phyloP scores from a whole-genome alignment of 495 filamentous ascomycete genomes.

The Copromyces sp. region DNA sequence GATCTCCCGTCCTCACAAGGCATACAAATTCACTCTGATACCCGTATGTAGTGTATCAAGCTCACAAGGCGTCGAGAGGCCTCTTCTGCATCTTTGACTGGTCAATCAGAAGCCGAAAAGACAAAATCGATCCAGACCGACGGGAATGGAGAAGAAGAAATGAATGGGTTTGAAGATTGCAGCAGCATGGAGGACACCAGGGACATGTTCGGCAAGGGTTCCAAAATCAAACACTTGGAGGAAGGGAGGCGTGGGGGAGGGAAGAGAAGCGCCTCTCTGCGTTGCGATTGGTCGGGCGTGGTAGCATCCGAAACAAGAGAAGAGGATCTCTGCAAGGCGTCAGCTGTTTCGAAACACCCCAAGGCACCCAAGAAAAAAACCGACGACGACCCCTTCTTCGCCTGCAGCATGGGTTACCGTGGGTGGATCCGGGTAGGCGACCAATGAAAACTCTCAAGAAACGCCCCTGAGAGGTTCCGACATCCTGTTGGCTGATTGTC shows the following conservation, averaged over 20 bases:
- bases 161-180: background rate
- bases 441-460: conserved; percentile 14
- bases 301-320: background rate
- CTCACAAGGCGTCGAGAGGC: background rate
- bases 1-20: background rate
- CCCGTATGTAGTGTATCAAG: background rate
- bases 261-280: background rate
- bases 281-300: background rate
- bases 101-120: background rate
- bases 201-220: background rate
- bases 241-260: background rate
- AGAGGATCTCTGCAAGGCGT: background rate
- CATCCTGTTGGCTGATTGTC: conserved; percentile 10
- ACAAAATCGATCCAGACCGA: background rate
- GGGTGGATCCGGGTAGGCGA: background rate
- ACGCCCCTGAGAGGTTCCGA: background rate
- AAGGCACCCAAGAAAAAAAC: background rate
- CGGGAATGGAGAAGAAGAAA: background rate
- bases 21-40: background rate
- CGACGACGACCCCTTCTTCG: background rate
- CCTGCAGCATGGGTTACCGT: conserved; percentile 8
- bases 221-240: background rate
- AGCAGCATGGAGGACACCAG: background rate
- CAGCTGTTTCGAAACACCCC: conserved; percentile 23
- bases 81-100: background rate